phyloP scores from a whole-genome alignment of 805 yeast genomes.

The Ogataea parapolymorpha region DNA sequence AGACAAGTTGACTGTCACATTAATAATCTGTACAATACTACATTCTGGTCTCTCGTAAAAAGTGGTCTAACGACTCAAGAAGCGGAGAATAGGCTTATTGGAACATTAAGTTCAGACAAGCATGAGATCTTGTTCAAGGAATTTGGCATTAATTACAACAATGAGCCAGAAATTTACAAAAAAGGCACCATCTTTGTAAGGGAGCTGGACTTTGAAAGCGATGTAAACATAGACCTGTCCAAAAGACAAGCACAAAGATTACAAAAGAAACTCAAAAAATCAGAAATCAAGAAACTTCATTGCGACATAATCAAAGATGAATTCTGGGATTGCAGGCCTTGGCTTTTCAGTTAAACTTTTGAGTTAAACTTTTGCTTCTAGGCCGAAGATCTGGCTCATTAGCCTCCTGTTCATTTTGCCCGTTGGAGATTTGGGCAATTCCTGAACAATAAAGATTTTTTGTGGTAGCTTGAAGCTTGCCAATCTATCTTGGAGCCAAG shows the following conservation, averaged over 20 bases:
- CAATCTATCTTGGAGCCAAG: constrained; percentile 43
- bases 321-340: constrained; percentile 57
- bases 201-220: constrained; percentile 29
- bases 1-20: constrained; percentile 96
- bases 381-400: constrained; percentile 50
- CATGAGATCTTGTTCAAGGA: constrained; percentile 78
- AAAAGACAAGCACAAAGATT: constrained; percentile 49
- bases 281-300: constrained; percentile 44
- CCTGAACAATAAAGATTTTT: constrained; percentile 53
- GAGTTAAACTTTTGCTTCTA: constrained; percentile 34
- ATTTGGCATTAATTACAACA: constrained; percentile 84
- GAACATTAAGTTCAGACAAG: constrained; percentile 80
- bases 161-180: constrained; percentile 82
- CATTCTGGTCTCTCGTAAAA: constrained; percentile 83
- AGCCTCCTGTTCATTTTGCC: constrained; percentile 72
- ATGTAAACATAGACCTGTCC: constrained; percentile 16
- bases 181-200: constrained; percentile 73
- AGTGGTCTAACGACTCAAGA: constrained; percentile 73
- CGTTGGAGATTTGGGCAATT: constrained; percentile 72
- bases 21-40: constrained; percentile 88
- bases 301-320: constrained; percentile 60
- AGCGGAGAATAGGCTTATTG: constrained; percentile 73
- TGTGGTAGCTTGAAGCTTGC: constrained; percentile 61
- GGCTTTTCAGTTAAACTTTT: constrained; percentile 30
- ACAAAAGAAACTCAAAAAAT: constrained; percentile 47